Evolutionary conservation across 2,329 filamentous ascomycete species (phyloP).

Genomic region (Didymella arachidicola): DNA sequence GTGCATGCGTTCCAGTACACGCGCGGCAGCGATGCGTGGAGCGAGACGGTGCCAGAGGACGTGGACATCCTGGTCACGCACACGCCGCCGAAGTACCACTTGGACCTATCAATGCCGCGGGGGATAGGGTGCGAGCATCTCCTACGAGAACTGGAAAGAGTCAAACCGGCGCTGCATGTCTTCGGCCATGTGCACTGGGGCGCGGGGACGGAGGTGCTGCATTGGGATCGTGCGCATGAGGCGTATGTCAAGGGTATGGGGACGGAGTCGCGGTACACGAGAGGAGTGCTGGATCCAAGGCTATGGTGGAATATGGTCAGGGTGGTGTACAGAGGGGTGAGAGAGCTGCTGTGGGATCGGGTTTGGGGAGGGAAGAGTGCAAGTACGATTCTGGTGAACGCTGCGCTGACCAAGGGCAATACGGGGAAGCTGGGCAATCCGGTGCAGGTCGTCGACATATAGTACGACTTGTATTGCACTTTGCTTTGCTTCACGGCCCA

Average conservation of each 20-base stretch:
- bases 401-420: constrained; percentile 61
- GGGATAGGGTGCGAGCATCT: constrained; percentile 75
- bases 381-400: constrained; percentile 67
- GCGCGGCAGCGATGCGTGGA: constrained; percentile 72
- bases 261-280: constrained; percentile 49
- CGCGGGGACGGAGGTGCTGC: constrained; percentile 72
- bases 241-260: constrained; percentile 72
- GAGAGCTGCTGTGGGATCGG: constrained; percentile 66
- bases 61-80: constrained; percentile 85
- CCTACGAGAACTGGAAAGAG: constrained; percentile 75
- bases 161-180: constrained; percentile 77
- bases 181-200: constrained; percentile 87
- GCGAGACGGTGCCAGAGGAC: constrained; percentile 71
- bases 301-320: constrained; percentile 62
- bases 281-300: constrained; percentile 48
- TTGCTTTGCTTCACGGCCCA: constrained; percentile 24
- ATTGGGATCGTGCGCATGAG: constrained; percentile 77
- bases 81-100: constrained; percentile 76
- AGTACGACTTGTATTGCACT: constrained; percentile 35
- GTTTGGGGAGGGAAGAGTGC: constrained; percentile 64
- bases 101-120: constrained; percentile 65
- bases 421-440: constrained; percentile 59
- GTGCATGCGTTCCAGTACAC: constrained; percentile 82
- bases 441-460: constrained; percentile 53
- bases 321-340: constrained; percentile 61